A percentile compares a stretch with the other conserved stretches of the same genome.
These are phyloP conservation scores for Boletus coccyginus DNA, from an alignment of 768 basidiomycete genomes.

Conservation along the genomic window DNA sequence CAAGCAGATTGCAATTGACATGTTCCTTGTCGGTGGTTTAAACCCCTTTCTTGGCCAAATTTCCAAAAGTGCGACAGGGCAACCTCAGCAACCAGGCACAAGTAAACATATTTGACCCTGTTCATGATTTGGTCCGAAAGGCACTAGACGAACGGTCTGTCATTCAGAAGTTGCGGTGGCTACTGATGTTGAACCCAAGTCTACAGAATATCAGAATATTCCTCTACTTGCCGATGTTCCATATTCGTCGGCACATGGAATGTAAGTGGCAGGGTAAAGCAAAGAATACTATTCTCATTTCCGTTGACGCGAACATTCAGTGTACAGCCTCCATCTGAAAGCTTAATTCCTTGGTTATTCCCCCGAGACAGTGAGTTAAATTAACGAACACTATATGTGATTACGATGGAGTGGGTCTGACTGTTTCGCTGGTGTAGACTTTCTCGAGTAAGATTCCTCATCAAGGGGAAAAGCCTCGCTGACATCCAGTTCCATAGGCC, in stretches of 20 bases:
- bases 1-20: constrained; percentile 93
- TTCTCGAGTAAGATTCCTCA: constrained; percentile 15
- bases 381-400: background rate
- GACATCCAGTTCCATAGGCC: constrained; percentile 47
- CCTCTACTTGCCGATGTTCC: constrained; percentile 63
- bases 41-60: background rate
- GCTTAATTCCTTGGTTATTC: constrained; percentile 87
- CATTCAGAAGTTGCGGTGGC: background rate
- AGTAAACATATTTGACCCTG: constrained; percentile 91
- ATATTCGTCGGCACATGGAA: constrained; percentile 96
- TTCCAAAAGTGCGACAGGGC: constrained; percentile 52
- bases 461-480: constrained; percentile 23
- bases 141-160: constrained; percentile 66
- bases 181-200: background rate
- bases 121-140: constrained; percentile 81
- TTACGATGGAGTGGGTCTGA: background rate
- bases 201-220: constrained; percentile 77
- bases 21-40: constrained; percentile 72
- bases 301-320: constrained; percentile 6
- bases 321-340: constrained; percentile 69
- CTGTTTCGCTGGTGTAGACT: constrained; percentile 9
- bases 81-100: constrained; percentile 86
- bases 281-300: background rate
- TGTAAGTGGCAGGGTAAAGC: constrained; percentile 78
- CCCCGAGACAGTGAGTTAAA: constrained; percentile 66